These are phyloP conservation scores for Zymoseptoria pseudotritici DNA, from an alignment of 2,329 filamentous ascomycete genomes.

Conservation along the genomic window DNA sequence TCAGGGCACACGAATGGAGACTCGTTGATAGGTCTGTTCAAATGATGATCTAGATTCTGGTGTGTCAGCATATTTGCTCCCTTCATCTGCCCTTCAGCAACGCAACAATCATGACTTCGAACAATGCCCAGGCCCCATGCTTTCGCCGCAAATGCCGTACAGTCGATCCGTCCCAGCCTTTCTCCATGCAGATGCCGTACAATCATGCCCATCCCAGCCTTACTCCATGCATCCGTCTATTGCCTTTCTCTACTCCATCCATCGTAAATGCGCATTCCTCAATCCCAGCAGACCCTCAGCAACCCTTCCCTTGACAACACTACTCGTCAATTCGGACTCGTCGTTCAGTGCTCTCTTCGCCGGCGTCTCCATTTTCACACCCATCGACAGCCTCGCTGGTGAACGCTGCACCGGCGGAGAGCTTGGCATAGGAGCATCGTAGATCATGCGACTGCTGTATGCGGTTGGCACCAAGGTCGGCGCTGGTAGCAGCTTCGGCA, in stretches of 20 bases:
- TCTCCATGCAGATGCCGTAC: neutral
- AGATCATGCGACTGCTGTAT: conserved; percentile 32
- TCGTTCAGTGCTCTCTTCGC: conserved; percentile 4
- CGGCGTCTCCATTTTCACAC: conserved; percentile 6
- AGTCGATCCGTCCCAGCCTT: neutral
- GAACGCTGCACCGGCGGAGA: conserved; percentile 6
- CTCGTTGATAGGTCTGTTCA: neutral
- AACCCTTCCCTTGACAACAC: conserved; percentile 43
- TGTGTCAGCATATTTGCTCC: neutral
- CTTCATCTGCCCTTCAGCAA: neutral
- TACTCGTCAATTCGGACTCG: conserved; percentile 37
- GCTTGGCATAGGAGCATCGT: conserved; percentile 12
- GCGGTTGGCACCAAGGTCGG: conserved; percentile 35
- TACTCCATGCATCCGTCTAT: neutral
- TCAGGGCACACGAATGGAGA: neutral
- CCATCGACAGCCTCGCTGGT: conserved; percentile 17
- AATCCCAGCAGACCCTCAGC: conserved; percentile 49
- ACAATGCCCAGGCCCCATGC: neutral
- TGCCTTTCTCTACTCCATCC: neutral
- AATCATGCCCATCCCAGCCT: neutral
- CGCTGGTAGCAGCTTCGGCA: conserved; percentile 18
- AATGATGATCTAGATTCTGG: neutral
- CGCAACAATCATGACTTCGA: neutral
- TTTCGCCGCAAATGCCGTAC: neutral
- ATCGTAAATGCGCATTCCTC: conserved; percentile 9